Evolutionary conservation across 192 early-diverging fungal species (phyloP).

Genomic region (Dissophora ornata): DNA sequence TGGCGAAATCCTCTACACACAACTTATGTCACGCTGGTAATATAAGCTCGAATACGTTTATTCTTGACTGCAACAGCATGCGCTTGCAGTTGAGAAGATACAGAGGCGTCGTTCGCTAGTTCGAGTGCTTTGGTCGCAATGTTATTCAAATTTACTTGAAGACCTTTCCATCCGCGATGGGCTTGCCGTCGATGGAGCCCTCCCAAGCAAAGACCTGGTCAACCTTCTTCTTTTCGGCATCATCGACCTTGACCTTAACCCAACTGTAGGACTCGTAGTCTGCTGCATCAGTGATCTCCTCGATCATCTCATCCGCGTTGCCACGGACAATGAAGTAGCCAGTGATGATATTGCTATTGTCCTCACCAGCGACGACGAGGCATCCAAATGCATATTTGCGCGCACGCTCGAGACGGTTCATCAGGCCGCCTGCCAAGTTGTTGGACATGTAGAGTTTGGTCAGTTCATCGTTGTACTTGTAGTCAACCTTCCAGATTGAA

Average conservation of each 20-base stretch:
- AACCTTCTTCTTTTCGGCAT: conserved; percentile 67
- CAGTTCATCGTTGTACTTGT: conserved; percentile 95
- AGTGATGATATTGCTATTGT: conserved; percentile 87
- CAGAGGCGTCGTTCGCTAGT: too few relatives aligned
- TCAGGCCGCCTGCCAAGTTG: conserved; percentile 94
- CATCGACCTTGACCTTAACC: conserved; percentile 73
- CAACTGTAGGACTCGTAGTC: conserved; percentile 91
- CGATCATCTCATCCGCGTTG: conserved; percentile 31
- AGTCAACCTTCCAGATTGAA: conserved; percentile 90
- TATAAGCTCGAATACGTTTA: too few relatives aligned
- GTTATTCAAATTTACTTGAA: conserved; percentile 84
- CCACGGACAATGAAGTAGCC: conserved; percentile 96
- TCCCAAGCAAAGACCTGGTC: conserved; percentile 86
- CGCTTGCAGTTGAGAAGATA: too few relatives aligned
- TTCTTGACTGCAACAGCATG: too few relatives aligned
- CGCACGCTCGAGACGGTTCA: conserved; percentile 86
- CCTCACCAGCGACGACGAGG: conserved; percentile 80
- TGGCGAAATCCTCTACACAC: too few relatives aligned
- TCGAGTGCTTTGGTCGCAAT: too few relatives aligned
- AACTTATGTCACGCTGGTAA: too few relatives aligned
- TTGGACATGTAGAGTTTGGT: conserved; percentile 88
- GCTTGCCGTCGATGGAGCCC: conserved; percentile 74
- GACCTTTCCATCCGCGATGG: conserved; percentile 85
- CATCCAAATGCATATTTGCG: conserved; percentile 95
- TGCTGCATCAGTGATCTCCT: conserved; percentile 70